Percentiles rank a stretch among this genome's conserved stretches.
These are phyloP conservation scores for Fusarium marasasianum DNA, from an alignment of 2,329 filamentous ascomycete genomes.

Conservation along the genomic window DNA sequence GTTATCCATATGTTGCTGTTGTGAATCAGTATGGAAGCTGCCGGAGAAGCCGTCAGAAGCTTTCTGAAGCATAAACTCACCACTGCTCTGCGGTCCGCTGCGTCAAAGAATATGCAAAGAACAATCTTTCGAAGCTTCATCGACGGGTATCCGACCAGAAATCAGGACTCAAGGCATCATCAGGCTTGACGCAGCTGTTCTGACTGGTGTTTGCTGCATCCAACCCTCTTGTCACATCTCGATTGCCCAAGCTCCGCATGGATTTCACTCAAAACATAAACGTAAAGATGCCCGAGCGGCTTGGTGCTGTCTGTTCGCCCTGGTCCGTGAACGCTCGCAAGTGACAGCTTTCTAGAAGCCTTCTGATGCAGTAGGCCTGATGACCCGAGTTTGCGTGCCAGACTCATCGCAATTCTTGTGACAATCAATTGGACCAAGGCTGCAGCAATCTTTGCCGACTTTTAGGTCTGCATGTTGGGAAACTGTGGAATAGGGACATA, in stretches of 20 bases:
- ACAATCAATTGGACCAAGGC: constrained; percentile 5
- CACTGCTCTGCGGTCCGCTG: constrained; percentile 33
- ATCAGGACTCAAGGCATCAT: constrained; percentile 22
- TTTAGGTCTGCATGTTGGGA: not conserved
- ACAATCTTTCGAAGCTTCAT: constrained; percentile 39
- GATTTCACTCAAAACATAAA: constrained; percentile 25
- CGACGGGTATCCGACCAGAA: constrained; percentile 22
- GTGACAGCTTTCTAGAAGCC: constrained; percentile 39
- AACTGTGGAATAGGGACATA: constrained; percentile 15
- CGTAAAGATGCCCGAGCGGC: constrained; percentile 5
- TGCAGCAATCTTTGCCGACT: constrained; percentile 12
- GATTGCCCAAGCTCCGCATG: constrained; percentile 38
- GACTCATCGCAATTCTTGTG: constrained; percentile 15
- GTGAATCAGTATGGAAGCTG: constrained; percentile 36
- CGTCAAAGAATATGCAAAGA: constrained; percentile 29
- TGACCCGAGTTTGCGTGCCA: constrained; percentile 27
- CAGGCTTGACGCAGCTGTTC: constrained; percentile 18
- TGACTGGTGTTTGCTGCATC: constrained; percentile 25
- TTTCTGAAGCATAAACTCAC: constrained; percentile 30
- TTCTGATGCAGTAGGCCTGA: constrained; percentile 29
- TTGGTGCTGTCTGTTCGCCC: constrained; percentile 25
- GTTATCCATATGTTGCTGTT: constrained; percentile 24
- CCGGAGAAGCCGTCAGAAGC: constrained; percentile 23
- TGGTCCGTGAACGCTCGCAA: constrained; percentile 23
- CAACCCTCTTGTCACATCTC: constrained; percentile 25